Percentiles rank a stretch among this genome's conserved stretches.
Conservation (phyloP, 176 grass and related monocot species). For the Metroxylon sagu region DNA sequence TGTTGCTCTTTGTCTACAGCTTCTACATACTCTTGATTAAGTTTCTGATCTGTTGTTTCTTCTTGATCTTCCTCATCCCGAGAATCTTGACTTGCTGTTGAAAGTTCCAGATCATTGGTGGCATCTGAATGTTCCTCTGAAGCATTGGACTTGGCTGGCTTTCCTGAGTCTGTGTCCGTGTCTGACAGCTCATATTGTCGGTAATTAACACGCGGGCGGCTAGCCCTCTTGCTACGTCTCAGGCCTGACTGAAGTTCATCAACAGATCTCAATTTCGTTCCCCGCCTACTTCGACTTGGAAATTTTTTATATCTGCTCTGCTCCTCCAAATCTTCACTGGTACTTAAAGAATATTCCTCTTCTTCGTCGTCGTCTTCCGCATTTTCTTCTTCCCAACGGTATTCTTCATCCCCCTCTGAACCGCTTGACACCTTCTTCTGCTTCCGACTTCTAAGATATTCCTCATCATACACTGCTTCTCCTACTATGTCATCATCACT, state of each 20-base stretch:
- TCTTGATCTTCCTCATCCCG: conserved; percentile 45
- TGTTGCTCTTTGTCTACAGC: conserved; percentile 37
- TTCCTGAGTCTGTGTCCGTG: conserved; percentile 37
- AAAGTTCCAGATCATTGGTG: conserved; percentile 26
- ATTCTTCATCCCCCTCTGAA: conserved; percentile 64
- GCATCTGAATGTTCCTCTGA: conserved; percentile 47
- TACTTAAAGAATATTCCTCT: conserved; percentile 47
- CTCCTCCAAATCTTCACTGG: conserved; percentile 49
- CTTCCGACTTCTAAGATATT: conserved; percentile 69
- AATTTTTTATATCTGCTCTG: conserved; percentile 28
- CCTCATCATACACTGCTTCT: conserved; percentile 89
- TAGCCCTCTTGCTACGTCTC: conserved; percentile 62
- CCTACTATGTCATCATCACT: conserved; percentile 92
- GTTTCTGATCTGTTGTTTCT: conserved; percentile 13
- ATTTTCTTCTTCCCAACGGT: conserved; percentile 53
- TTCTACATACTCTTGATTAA: conserved; percentile 30
- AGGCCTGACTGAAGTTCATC: conserved; percentile 58
- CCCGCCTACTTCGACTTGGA: conserved; percentile 29
- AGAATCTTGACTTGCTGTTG: conserved; percentile 50
- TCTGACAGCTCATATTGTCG: conserved; percentile 46
- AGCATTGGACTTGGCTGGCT: conserved; percentile 28
- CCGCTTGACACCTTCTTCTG: conserved; percentile 36
- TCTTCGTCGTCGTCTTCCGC: conserved; percentile 66
- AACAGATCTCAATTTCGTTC: conserved; percentile 34
- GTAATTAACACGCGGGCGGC: conserved; percentile 50